Evolutionary conservation across 2,329 filamentous ascomycete genomes (phyloP).

Genomic region (Botryotinia convoluta): DNA sequence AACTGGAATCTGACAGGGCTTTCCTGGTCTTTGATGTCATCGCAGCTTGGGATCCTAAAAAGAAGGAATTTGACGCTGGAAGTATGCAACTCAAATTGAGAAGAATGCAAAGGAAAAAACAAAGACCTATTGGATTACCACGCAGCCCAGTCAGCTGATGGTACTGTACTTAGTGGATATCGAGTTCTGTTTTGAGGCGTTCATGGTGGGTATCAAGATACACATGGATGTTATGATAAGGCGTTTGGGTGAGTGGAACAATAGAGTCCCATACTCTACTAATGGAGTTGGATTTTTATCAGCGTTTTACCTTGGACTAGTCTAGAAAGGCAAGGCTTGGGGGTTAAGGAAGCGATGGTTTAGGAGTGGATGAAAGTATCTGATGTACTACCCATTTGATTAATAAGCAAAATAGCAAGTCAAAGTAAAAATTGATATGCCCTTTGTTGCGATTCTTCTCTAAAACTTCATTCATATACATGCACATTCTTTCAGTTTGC

Average conservation of each 20-base stretch:
- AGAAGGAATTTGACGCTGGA: constrained; percentile 40
- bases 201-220: constrained; percentile 1
- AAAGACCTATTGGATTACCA: constrained; percentile 29
- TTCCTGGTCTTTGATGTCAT: constrained; percentile 51
- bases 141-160: not conserved
- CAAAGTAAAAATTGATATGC: not conserved
- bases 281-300: constrained; percentile 3
- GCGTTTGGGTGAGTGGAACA: not conserved
- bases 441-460: not conserved
- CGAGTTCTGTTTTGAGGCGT: not conserved
- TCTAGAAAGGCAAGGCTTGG: not conserved
- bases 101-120: constrained; percentile 46
- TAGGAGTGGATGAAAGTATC: too few species aligned
- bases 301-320: not conserved
- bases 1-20: constrained; percentile 48
- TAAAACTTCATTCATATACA: not conserved
- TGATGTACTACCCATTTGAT: not conserved
- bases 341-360: not conserved
- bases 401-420: not conserved
- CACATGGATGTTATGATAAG: not conserved
- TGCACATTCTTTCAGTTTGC: not conserved
- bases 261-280: not conserved
- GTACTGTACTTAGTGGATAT: not conserved
- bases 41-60: constrained; percentile 57
- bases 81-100: constrained; percentile 44